Percentiles rank a stretch among this genome's conserved stretches.
These are phyloP conservation scores for Flaveria robusta DNA, from an alignment of 129 eudicot species.

Conservation along the genomic window DNA sequence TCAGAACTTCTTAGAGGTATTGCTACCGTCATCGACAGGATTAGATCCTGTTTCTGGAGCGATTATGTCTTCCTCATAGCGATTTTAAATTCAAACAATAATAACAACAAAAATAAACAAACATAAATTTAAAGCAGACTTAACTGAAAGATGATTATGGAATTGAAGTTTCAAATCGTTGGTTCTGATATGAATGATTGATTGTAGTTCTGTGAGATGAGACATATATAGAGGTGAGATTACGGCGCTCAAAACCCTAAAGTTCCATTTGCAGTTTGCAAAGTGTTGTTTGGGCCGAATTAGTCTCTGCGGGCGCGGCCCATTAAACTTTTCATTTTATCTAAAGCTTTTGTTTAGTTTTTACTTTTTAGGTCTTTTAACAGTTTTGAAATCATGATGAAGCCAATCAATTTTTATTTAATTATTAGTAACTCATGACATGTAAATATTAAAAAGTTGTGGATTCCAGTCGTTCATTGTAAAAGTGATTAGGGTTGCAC, in stretches of 20 bases:
- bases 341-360: too few relatives aligned
- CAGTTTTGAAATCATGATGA: too few relatives aligned
- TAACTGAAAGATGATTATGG: not conserved
- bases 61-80: conserved; percentile 29
- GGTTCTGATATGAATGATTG: not conserved
- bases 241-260: conserved; percentile 35
- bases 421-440: too few relatives aligned
- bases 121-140: not conserved
- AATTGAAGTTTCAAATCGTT: not conserved
- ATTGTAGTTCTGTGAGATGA: not conserved
- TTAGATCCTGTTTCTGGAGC: conserved; percentile 47
- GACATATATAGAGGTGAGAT: conserved; percentile 27
- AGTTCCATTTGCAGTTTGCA: not conserved
- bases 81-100: not conserved
- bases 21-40: conserved; percentile 54
- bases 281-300: conserved; percentile 24
- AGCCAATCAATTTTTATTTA: too few relatives aligned
- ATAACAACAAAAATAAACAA: not conserved
- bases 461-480: too few relatives aligned
- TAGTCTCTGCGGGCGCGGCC: conserved; percentile 28
- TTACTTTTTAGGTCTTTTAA: too few relatives aligned
- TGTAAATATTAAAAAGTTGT: too few relatives aligned
- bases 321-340: not conserved
- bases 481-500: too few relatives aligned
- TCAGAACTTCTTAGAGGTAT: conserved; percentile 92